A percentile compares a stretch with the other conserved stretches of the same genome.
phyloP scores from a whole-genome alignment of 2,329 filamentous ascomycete species.

The Didymella sp. region DNA sequence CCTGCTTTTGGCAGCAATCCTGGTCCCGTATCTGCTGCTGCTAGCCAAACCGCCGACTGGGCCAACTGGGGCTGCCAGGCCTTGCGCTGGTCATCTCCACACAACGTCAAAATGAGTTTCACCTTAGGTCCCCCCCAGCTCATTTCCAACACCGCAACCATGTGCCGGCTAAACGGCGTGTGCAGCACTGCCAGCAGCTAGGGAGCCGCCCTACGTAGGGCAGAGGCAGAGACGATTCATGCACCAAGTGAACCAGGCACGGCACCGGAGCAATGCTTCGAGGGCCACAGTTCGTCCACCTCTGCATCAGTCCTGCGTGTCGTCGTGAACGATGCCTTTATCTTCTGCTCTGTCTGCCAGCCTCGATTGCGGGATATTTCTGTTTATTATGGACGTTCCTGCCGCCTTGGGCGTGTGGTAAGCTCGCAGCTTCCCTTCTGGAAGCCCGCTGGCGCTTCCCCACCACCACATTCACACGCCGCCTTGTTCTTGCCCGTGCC shows the following conservation, averaged over 20 bases:
- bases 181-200: slow-evolving; percentile 11
- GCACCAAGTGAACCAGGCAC: slow-evolving; percentile 16
- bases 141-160: slow-evolving; percentile 15
- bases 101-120: slow-evolving; percentile 17
- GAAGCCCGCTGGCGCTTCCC: slow-evolving; percentile 20
- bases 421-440: slow-evolving; percentile 12
- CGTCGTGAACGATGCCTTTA: not conserved
- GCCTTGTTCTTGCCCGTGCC: slow-evolving; percentile 11
- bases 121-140: slow-evolving; percentile 8
- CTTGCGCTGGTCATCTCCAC: slow-evolving; percentile 15
- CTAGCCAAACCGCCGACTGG: slow-evolving; percentile 10
- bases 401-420: slow-evolving; percentile 10
- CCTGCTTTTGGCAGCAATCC: slow-evolving; percentile 3
- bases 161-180: slow-evolving; percentile 17
- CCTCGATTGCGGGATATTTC: not conserved
- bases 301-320: not conserved
- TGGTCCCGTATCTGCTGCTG: slow-evolving; percentile 10
- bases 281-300: not conserved
- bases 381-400: not conserved
- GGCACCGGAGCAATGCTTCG: not conserved
- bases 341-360: not conserved
- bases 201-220: slow-evolving; percentile 13
- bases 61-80: not conserved
- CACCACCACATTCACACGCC: slow-evolving; percentile 18
- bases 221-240: slow-evolving; percentile 14